phyloP scores from a whole-genome alignment of 768 basidiomycete species.

The Cytidiella melzeri region DNA sequence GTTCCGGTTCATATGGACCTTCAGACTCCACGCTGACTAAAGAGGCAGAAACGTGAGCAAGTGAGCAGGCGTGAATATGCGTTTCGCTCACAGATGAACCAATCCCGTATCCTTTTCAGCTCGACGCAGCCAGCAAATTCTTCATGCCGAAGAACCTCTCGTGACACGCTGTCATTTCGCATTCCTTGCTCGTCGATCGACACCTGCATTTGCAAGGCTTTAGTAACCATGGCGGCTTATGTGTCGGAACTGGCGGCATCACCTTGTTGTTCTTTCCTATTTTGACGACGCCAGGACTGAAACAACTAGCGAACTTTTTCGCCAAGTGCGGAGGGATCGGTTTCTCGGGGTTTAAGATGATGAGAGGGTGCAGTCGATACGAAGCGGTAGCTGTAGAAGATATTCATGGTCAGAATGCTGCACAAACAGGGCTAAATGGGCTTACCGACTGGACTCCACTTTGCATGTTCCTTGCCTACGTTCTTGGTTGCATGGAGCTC shows the following conservation, averaged over 20 bases:
- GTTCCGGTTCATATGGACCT: conserved; percentile 80
- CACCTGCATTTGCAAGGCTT: conserved; percentile 24
- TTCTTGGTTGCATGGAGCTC: conserved; percentile 91
- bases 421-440: conserved; percentile 5
- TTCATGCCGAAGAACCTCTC: conserved; percentile 88
- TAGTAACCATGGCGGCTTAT: not conserved
- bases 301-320: conserved; percentile 81
- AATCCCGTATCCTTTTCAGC: conserved; percentile 82
- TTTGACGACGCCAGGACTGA: conserved; percentile 76
- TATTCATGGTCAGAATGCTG: too few species aligned
- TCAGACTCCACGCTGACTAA: conserved; percentile 88
- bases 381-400: conserved; percentile 84
- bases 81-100: conserved; percentile 76
- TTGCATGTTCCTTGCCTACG: conserved; percentile 91
- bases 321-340: conserved; percentile 75
- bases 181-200: conserved; percentile 59
- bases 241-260: not conserved
- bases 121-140: conserved; percentile 84
- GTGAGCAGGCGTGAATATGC: too few species aligned
- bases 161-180: conserved; percentile 81
- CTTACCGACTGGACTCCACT: conserved; percentile 91
- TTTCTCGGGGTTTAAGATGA: conserved; percentile 59
- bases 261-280: conserved; percentile 49
- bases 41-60: too few species aligned
- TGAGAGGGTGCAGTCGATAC: conserved; percentile 86